Base-by-base conservation (phyloP, 2,329 filamentous ascomycete species). In the Claviceps lovelessii region DNA sequence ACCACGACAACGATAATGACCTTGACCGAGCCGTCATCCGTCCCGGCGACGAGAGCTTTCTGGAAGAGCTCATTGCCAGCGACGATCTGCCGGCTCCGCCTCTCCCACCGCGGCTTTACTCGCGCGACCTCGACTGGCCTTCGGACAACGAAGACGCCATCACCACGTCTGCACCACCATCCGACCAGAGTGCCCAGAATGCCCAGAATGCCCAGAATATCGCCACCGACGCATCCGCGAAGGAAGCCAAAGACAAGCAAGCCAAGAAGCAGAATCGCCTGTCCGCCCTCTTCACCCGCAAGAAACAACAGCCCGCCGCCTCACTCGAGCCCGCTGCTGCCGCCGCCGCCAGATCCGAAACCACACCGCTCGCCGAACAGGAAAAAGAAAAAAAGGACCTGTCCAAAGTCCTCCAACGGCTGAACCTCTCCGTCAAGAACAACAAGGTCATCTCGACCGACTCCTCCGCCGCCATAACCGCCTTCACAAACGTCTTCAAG, bases 401-500 rank as follows among this genome's bases (percentile, higher is more conserved):
- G 57, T 81, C 80, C 44, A 77, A 80, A 35, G 81, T 95, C 28
- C 84, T 98, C 33, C 86, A 95, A 64, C 80, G 87, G 48, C 78
- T 98, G 58, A 90, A 94, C 65, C 81, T 95, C 37, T 81, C 86
- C 5, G 86, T 88, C 6, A 80, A 85, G 60, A 90, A 95, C 73
- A 93, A 94, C 72, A 85, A 84, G 56, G 88, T 88, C 57, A 88
- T 96, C 68, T 85, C 84, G n/a, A 79, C 82, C 56, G 90, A 95
- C 62, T 91, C 88, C 0, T 83, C 89, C 58, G 85, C 88, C 59
- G 78, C 95, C 35, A 80, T 95, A 52, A 80, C 83, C 54, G 82
- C 84, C 58, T 98, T 98, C 76, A 94, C 89, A 1, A 76, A 90
- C 55, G 84, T 96, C 39, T 86, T 98, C 65, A 93, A 91, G 66